Evolutionary conservation across 176 grass and related monocot genomes (phyloP).

Genomic region (sorghum (Sorghum bicolor)): DNA sequence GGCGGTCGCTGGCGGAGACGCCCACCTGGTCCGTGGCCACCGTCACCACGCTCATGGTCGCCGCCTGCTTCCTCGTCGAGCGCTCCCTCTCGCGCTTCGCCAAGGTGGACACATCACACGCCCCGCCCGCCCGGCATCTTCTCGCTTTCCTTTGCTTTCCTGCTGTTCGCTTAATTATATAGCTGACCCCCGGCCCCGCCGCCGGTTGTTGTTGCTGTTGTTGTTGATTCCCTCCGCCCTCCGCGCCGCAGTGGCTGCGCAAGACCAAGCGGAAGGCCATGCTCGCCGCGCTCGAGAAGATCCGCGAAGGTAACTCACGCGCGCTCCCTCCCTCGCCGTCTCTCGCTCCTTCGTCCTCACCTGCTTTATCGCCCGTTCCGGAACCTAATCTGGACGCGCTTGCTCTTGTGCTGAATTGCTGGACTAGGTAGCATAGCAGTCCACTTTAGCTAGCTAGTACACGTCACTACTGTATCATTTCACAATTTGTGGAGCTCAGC

Average conservation of each 20-base stretch:
- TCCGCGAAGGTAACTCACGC: conserved; percentile 77
- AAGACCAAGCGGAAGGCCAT: conserved; percentile 98
- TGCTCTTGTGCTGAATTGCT: not conserved
- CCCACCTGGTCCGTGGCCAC: conserved; percentile 98
- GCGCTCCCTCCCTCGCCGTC: not conserved
- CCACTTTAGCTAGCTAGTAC: not conserved
- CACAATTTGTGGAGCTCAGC: not conserved
- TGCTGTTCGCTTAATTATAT: too few species aligned
- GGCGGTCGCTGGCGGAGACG: conserved; percentile 92
- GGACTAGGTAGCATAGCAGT: not conserved
- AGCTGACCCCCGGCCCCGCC: not conserved
- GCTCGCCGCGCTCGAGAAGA: conserved; percentile 91
- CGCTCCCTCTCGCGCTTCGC: conserved; percentile 77
- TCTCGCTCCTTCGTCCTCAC: not conserved
- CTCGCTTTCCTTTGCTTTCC: not conserved
- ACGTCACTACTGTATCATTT: not conserved
- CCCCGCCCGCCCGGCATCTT: too few species aligned
- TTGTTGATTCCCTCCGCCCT: too few species aligned
- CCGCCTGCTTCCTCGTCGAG: conserved; percentile 89
- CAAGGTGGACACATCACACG: conserved; percentile 24
- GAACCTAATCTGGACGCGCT: not conserved
- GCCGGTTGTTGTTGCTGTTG: not conserved
- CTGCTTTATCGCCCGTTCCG: not conserved
- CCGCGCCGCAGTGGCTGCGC: conserved; percentile 57
- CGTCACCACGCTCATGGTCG: conserved; percentile 87